These are phyloP conservation scores for Vachellia pachyceras DNA, from an alignment of 306 rosid species.

Conservation along the genomic window DNA sequence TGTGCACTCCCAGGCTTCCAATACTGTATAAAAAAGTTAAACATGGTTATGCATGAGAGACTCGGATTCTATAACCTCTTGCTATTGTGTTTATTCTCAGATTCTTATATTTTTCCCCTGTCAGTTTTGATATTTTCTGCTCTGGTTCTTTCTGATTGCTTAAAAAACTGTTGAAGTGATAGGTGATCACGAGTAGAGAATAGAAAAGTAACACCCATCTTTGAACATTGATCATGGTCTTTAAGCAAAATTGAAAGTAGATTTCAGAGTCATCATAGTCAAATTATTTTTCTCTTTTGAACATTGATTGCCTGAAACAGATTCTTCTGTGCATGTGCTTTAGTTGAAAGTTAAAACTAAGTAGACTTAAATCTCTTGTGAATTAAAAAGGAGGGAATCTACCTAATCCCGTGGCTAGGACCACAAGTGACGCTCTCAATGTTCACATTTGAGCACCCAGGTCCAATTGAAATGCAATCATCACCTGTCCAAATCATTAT, in stretches of 20 bases:
- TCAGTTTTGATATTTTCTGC: not conserved
- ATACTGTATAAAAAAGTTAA: too few relatives aligned
- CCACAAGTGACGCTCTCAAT: constrained; percentile 91
- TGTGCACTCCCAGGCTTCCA: too few relatives aligned
- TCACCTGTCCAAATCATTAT: constrained; percentile 67
- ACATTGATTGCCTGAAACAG: not conserved
- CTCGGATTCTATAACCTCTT: too few relatives aligned
- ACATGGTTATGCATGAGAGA: too few relatives aligned
- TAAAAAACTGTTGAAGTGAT: not conserved
- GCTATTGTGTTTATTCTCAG: too few relatives aligned
- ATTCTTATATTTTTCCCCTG: too few relatives aligned
- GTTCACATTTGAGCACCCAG: constrained; percentile 75
- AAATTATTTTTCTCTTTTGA: not conserved
- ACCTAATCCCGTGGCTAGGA: constrained; percentile 99
- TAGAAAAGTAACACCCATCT: not conserved
- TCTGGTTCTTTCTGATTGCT: not conserved
- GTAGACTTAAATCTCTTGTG: not conserved
- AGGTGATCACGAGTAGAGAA: not conserved
- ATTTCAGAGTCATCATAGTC: not conserved
- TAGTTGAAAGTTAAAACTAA: constrained; percentile 3
- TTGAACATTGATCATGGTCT: not conserved
- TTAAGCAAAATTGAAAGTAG: not conserved
- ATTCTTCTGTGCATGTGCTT: not conserved
- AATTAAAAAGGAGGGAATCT: constrained; percentile 14
- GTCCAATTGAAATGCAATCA: constrained; percentile 94